Evolutionary conservation across 306 rosid species (phyloP), one percentile per base, ranked within the genome.

Genomic region (Arachis hypogaea): DNA sequence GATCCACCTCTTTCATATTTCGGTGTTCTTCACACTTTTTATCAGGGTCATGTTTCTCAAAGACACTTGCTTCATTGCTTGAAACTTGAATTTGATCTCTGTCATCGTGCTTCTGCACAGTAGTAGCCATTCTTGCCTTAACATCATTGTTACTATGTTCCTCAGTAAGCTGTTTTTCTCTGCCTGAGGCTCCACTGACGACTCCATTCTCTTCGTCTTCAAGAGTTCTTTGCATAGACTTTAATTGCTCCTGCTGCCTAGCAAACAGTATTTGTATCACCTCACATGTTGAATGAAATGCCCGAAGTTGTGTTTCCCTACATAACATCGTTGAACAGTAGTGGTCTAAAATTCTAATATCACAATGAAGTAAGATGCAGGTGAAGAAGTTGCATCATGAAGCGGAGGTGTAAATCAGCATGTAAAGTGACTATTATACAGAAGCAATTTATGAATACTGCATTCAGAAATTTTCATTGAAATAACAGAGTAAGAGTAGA

Each of bases 251-350:
- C 80, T 91, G 97, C 82, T 94, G 97, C 87, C 88, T 91, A 16
- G 86, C 84, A 80, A 91, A 91, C 67, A 91, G 73, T 52, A 54
- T 64, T 33, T 93, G 90, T 71, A 93, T 93, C 90, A 85, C 97
- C 82, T 89, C 98, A 5, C 97, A 89, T 30, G 96, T 93, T 69
- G 98, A 93, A 85, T 91, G 91, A 84, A 93, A 93, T 70, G 98
- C 83, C 49, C 97, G 83, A 46, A 93, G 88, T 77, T 93, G 97
- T 42, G 96, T 86, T 83, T 93, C 98, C 83, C 98, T 93, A 85
- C 83, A 81, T 50, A 59, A 49, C 76, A 84, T 56, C 73, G 76
- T 57, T 76, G 77, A 78, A 74, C 58, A 69, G 74, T 80, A 78
- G 77, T 45, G 38, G 72, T 75, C 77, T 68, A 58, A 50, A 52